phyloP scores from a whole-genome alignment of 129 eudicot genomes.

The Flaveria robusta region DNA sequence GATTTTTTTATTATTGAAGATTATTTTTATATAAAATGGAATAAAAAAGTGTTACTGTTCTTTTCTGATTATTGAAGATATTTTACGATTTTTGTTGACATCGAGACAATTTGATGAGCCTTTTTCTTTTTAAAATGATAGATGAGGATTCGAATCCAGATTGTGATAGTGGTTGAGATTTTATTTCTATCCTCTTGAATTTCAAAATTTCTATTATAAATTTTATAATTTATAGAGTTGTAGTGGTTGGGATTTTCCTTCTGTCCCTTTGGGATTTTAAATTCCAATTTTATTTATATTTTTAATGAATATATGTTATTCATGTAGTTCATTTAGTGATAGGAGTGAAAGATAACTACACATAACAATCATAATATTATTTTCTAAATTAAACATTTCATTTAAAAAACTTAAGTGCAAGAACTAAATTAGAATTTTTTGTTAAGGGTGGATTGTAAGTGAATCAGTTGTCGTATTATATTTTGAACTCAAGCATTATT shows the following conservation, averaged over 20 bases:
- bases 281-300: no score
- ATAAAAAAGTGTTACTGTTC: not conserved
- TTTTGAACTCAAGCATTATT: no score
- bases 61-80: not conserved
- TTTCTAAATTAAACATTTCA: no score
- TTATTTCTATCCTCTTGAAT: constrained; percentile 2
- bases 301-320: not conserved
- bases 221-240: not conserved
- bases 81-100: not conserved
- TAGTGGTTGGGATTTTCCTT: not conserved
- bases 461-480: no score
- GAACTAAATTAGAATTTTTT: no score
- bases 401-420: no score
- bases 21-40: not conserved
- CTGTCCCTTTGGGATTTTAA: not conserved
- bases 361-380: no score
- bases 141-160: constrained; percentile 13
- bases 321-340: not conserved
- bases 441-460: not conserved
- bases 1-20: no score
- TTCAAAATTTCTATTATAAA: not conserved
- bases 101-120: not conserved
- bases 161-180: constrained; percentile 25
- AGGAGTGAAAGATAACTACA: not conserved
- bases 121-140: not conserved